These are phyloP conservation scores for Rhodotorula sphaerocarpa DNA, from an alignment of 768 basidiomycete species.

Conservation along the genomic window DNA sequence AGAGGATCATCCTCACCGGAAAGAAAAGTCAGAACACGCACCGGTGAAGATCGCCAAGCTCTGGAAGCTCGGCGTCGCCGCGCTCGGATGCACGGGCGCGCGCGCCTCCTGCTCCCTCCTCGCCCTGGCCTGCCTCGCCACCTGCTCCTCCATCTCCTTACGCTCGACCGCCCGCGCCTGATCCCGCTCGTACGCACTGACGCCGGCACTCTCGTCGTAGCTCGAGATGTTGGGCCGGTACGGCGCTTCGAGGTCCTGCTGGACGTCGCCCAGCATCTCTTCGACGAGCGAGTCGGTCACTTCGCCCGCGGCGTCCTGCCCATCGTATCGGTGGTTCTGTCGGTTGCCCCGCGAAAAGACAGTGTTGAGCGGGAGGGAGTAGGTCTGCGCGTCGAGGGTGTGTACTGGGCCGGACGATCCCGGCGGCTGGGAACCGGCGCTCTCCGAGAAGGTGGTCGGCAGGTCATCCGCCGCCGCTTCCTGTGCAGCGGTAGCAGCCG, in stretches of 20 bases:
- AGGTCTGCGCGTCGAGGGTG: constrained; percentile 16
- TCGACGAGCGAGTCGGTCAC: constrained; percentile 43
- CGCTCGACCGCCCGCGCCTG: constrained; percentile 5
- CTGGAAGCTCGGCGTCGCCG: constrained; percentile 46
- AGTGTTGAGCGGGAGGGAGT: constrained; percentile 17
- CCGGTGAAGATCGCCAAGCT: constrained; percentile 54
- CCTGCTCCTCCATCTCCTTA: constrained; percentile 9
- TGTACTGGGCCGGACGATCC: constrained; percentile 16
- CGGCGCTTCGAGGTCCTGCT: constrained; percentile 46
- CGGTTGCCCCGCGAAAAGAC: neutral
- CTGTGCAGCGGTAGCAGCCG: neutral
- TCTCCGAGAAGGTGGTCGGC: constrained; percentile 38
- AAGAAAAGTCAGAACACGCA: too few relatives aligned
- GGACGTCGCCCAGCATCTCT: constrained; percentile 51
- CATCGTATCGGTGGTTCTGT: constrained; percentile 34
- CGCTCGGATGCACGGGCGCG: constrained; percentile 35
- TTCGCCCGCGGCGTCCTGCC: constrained; percentile 35
- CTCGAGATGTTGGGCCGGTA: constrained; percentile 54
- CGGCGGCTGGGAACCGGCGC: constrained; percentile 17
- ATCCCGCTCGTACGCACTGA: constrained; percentile 30
- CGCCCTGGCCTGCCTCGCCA: constrained; percentile 25
- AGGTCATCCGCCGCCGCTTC: constrained; percentile 1
- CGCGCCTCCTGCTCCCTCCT: constrained; percentile 32
- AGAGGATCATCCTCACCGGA: too few relatives aligned
- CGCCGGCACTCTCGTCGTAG: constrained; percentile 47